These are phyloP conservation scores for Botryotinia globosa DNA, from an alignment of 2,329 filamentous ascomycete genomes.

Conservation along the genomic window DNA sequence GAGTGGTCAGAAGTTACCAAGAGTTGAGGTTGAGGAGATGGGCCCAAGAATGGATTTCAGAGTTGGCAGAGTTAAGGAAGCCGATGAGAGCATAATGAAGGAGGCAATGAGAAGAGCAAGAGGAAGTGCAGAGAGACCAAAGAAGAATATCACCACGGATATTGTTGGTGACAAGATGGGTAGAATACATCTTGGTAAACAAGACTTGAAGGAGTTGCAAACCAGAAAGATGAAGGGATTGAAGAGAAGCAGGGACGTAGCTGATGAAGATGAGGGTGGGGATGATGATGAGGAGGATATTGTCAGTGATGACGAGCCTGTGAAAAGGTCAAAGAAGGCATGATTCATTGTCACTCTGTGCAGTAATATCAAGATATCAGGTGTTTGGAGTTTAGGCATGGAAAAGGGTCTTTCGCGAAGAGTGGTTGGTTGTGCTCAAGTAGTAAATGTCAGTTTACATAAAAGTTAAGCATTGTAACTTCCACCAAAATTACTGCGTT, in stretches of 20 bases:
- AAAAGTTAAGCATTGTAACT: constrained; percentile 7
- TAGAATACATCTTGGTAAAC: constrained; percentile 84
- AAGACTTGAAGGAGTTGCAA: constrained; percentile 84
- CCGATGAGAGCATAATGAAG: constrained; percentile 78
- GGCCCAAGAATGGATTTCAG: constrained; percentile 91
- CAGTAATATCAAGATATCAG: constrained; percentile 20
- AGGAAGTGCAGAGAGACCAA: constrained; percentile 70
- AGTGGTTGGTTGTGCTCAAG: background rate
- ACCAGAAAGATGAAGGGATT: constrained; percentile 99
- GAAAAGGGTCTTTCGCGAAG: constrained; percentile 1
- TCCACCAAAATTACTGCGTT: background rate
- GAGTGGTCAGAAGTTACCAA: constrained; percentile 80
- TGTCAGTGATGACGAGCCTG: constrained; percentile 38
- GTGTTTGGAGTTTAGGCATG: constrained; percentile 30
- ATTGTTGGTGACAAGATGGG: constrained; percentile 95
- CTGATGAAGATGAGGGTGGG: constrained; percentile 51
- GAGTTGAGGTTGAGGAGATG: constrained; percentile 93
- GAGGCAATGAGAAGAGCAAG: constrained; percentile 85
- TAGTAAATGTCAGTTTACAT: background rate
- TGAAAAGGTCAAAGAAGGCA: constrained; percentile 35
- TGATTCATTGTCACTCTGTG: constrained; percentile 26
- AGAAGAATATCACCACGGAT: constrained; percentile 96
- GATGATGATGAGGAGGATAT: constrained; percentile 49
- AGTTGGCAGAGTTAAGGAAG: constrained; percentile 74
- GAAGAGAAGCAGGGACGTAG: constrained; percentile 72